Evolutionary conservation across 495 filamentous ascomycete species (phyloP).

Genomic region (Hypoxylon subgilvum): DNA sequence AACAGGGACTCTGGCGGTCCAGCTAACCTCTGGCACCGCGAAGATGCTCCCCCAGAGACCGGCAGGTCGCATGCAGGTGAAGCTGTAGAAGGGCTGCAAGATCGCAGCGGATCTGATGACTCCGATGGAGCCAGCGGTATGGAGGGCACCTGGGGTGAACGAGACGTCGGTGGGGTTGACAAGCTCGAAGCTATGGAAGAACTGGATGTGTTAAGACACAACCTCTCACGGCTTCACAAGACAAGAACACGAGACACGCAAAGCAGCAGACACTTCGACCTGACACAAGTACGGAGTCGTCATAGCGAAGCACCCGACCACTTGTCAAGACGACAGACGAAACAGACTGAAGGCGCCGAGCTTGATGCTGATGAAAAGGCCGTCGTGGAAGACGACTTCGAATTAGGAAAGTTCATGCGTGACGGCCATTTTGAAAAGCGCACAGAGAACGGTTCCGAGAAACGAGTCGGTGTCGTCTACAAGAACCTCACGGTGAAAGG

Average conservation of each 20-base stretch:
- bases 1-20: constrained; percentile 24
- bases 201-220: constrained; percentile 69
- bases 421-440: constrained; percentile 84
- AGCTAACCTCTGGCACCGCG: constrained; percentile 37
- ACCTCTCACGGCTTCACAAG: constrained; percentile 65
- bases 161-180: constrained; percentile 67
- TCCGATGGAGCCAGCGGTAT: background rate
- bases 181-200: constrained; percentile 71
- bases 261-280: constrained; percentile 26
- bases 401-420: constrained; percentile 74
- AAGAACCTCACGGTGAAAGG: constrained; percentile 80
- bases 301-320: constrained; percentile 13
- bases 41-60: constrained; percentile 15
- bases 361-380: constrained; percentile 48
- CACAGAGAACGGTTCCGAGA: constrained; percentile 71
- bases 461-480: constrained; percentile 85
- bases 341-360: constrained; percentile 43
- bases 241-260: constrained; percentile 55
- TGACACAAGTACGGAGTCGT: constrained; percentile 13
- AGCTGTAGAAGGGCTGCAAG: background rate
- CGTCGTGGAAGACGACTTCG: constrained; percentile 60
- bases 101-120: background rate
- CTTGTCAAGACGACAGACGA: constrained; percentile 23
- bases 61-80: background rate
- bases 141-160: constrained; percentile 79